Base-by-base conservation (phyloP, 768 basidiomycete species). In the Fomitopsis pulvina region DNA sequence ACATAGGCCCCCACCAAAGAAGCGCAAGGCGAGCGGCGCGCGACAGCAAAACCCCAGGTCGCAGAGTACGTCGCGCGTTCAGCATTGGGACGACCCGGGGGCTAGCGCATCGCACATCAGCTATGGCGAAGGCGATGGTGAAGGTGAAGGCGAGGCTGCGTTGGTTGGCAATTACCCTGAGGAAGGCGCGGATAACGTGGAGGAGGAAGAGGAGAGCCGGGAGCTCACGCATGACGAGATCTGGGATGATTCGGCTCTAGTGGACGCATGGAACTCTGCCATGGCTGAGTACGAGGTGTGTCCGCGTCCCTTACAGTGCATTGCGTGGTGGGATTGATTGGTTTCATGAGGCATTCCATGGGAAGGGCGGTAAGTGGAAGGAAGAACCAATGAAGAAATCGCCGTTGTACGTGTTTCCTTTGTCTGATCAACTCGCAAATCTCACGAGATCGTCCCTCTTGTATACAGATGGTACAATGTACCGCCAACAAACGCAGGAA, bases 401-500 rank as follows among this genome's bases (percentile, higher is more conserved):
- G 0, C 76, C 87, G 7, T 60, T 91, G 88, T 89, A 29, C 40
- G 62, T 40, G 29, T 28, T 8, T 27, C 25, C n/a, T 45, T n/a
- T 29, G 26, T 47, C 16, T 47, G 6, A n/a, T 11, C 22, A 47
- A 41, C 50, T 46, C 44, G 57, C 42, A 45, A 3, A 25, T 24
- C 28, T 22, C 20, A 10, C 11, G 32, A 8, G 18, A 2, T 30
- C 27, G 3, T 27, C 38, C 24, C n/a, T n/a, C n/a, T n/a, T n/a
- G n/a, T n/a, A n/a, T n/a, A n/a, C 51, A 92, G 88, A 61, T 91
- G 89, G 88, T 87, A 90, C 60, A 89, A 87, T 61, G 66, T 79
- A 37, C 85, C 86, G 21, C 64, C 59, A 2, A 42, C 52, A 27
- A 54, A 53, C 1, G 28, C 56, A 11, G 57, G 54, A 42, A 22